These are phyloP conservation scores for Gnaphalium uliginosum DNA, from an alignment of 129 eudicot genomes.

Conservation along the genomic window DNA sequence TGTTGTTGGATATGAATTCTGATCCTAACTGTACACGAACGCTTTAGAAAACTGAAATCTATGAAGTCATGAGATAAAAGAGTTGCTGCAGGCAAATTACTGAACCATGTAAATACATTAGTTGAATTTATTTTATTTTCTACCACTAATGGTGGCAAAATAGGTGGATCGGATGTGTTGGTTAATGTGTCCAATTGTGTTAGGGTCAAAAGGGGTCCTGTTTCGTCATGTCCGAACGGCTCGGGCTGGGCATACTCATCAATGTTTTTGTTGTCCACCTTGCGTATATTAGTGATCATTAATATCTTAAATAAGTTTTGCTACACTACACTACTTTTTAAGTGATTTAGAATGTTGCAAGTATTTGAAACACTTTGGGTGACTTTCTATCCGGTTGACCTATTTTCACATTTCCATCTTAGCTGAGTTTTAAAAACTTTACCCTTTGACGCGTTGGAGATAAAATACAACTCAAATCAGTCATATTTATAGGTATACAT, in stretches of 20 bases:
- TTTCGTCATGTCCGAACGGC: neutral
- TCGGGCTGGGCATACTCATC: neutral
- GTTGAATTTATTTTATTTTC: too few species aligned
- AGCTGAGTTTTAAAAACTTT: neutral
- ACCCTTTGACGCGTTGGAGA: neutral
- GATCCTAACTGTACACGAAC: neutral
- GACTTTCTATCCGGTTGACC: neutral
- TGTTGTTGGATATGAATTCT: neutral
- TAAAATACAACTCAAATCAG: neutral
- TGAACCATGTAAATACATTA: too few species aligned
- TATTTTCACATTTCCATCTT: neutral
- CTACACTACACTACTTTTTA: neutral
- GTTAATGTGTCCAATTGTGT: neutral
- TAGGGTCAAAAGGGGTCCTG: neutral
- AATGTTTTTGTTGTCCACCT: neutral
- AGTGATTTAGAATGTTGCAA: neutral
- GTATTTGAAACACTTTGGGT: neutral
- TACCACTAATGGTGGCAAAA: too few species aligned
- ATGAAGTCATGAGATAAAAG: too few species aligned
- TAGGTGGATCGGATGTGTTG: neutral
- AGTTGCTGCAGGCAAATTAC: too few species aligned
- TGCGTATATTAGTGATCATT: too few species aligned
- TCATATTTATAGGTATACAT: neutral
- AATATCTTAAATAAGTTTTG: neutral
- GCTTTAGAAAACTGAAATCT: too few species aligned